phyloP scores from a whole-genome alignment of 2,329 filamentous ascomycete genomes.

The Aspergillus ruber region DNA sequence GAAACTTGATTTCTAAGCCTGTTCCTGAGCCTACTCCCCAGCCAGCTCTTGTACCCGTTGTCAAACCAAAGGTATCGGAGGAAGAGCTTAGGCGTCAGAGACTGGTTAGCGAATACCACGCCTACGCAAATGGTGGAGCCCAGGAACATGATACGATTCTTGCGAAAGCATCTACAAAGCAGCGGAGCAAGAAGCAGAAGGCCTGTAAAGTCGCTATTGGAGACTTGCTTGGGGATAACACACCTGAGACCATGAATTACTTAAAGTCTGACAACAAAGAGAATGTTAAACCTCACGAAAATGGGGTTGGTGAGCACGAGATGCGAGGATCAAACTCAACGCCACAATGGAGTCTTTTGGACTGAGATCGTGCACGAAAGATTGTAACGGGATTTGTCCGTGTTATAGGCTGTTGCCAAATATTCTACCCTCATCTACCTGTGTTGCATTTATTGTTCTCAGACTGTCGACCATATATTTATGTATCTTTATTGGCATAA shows the following conservation, averaged over 20 bases:
- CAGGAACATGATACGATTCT: conserved; percentile 22
- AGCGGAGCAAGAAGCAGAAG: not conserved
- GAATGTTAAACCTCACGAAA: not conserved
- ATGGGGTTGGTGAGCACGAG: not conserved
- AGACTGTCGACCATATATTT: too few species aligned
- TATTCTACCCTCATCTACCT: not conserved
- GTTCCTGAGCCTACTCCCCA: not conserved
- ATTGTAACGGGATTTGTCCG: conserved; percentile 41
- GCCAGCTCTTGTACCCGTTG: not conserved
- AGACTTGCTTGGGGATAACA: not conserved
- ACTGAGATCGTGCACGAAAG: not conserved
- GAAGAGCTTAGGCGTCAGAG: conserved; percentile 1
- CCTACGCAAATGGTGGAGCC: conserved; percentile 25
- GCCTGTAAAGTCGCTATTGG: not conserved
- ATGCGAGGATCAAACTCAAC: not conserved
- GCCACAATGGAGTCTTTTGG: not conserved
- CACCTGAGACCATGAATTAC: not conserved
- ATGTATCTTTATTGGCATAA: too few species aligned
- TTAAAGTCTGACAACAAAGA: not conserved
- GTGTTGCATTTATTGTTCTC: not conserved
- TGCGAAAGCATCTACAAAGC: conserved; percentile 5
- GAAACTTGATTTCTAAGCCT: not conserved
- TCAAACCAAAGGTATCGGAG: not conserved
- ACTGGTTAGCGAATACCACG: conserved; percentile 16
- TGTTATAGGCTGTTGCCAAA: not conserved